phyloP scores from a whole-genome alignment of 176 grass and related monocot species.

The Rhynchospora breviuscula region DNA sequence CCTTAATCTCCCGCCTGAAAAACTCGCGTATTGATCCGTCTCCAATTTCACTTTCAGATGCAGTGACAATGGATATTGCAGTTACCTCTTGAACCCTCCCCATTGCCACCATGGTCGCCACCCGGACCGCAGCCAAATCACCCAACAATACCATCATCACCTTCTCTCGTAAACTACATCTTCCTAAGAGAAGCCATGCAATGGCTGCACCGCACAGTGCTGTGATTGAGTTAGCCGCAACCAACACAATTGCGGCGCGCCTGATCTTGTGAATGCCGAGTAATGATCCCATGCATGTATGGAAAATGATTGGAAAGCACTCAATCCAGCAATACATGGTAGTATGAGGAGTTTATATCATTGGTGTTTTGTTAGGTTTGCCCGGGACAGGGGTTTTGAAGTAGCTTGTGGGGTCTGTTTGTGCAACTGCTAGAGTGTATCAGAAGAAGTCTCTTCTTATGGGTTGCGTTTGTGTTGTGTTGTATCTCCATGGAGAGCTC shows the following conservation, averaged over 20 bases:
- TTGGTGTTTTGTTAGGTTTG: not conserved
- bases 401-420: constrained; percentile 6
- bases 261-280: not conserved
- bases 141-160: constrained; percentile 9
- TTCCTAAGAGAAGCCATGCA: not conserved
- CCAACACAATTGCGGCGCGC: not conserved
- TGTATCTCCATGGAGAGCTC: not conserved
- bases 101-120: constrained; percentile 44
- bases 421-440: not conserved
- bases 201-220: constrained; percentile 18
- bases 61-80: constrained; percentile 27
- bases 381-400: not conserved
- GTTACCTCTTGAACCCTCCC: constrained; percentile 42
- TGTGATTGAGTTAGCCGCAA: constrained; percentile 11
- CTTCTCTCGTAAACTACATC: constrained; percentile 28
- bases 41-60: not conserved
- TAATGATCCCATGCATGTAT: constrained; percentile 1
- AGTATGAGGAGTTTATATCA: not conserved
- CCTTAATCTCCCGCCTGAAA: constrained; percentile 36
- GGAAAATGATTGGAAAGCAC: not conserved
- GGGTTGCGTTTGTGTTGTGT: not conserved
- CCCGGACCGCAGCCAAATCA: constrained; percentile 21
- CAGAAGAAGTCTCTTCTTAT: constrained; percentile 2
- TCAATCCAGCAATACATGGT: not conserved
- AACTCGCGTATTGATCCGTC: constrained; percentile 26